Evolutionary conservation across 108 stramenopile species (phyloP), one percentile per base, ranked within the genome.

Genomic region (Cyclotella sp.): DNA sequence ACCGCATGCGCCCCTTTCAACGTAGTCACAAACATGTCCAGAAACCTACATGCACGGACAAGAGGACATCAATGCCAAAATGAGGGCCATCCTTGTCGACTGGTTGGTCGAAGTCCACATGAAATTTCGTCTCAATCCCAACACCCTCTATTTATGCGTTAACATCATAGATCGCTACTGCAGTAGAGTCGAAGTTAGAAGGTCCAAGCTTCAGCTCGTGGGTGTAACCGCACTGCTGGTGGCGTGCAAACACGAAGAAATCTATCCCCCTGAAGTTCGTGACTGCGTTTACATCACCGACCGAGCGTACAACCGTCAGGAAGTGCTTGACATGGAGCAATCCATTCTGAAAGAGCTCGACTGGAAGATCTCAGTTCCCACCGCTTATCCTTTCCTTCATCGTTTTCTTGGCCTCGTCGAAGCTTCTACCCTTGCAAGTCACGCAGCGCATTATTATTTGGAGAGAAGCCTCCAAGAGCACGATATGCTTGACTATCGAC

Each of bases 241-340:
- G 57, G 98, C 98, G 13, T 95, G 96, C 73, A 99, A 99, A 86
- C 98, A 99, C 79, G 98, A 99, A 71, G 98, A 99, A 82, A 98
- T 98, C 72, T 98, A 98, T 54, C 94, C 95, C 72, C 98, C 98
- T 11, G 97, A 98, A 86, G 92, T 98, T 18, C 82, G 93, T n/a
- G 98, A 99, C 75, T 91, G 98, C 51, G 98, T 99, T 30, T 99
- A 96, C 90, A 99, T 99, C 68, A 98, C 98, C 34, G 98, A 98
- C 66, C 70, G 85, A 54, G 95, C 95, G 15, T 96, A 95, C 84
- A 87, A 85, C 57, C 85, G 86, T 11, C 87, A 94, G 60, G 91
- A 96, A 80, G 92, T 96, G 24, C 86, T 99, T 29, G 95, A 96
- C 49, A 99, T 98, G 99, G 99, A 99, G 82, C 83, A 93, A 22